Evolutionary conservation across 1,139 yeast species (phyloP), one percentile per base, ranked within the genome.

Genomic region (Hansenula lynferdii): DNA sequence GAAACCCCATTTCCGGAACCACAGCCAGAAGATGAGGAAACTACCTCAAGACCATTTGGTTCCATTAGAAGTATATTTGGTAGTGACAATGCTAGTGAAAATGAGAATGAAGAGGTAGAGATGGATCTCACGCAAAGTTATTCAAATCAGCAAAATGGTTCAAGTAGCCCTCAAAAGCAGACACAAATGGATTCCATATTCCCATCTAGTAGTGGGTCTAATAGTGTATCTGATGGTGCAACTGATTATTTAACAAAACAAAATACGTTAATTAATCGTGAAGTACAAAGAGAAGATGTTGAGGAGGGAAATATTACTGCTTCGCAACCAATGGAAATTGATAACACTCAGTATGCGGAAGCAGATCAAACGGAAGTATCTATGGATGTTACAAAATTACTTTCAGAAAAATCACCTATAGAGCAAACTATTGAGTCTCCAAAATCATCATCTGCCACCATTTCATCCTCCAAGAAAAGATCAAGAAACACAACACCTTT

Each of bases 21-120:
- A n/a, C n/a, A n/a, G n/a, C n/a, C n/a, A n/a, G n/a, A n/a, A n/a
- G n/a, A n/a, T n/a, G n/a, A n/a, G n/a, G n/a, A n/a, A n/a, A n/a
- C n/a, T n/a, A n/a, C 39, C 34, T 43, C 50, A 10, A 43, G 54
- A 31, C 53, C 47, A 2, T 53, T 53, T 40, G 57, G 57, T 0
- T 45, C 53, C 1, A 51, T 53, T 10, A 47, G 32, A n/a, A 42
- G 47, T n/a, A 50, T 53, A 47, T 53, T 53, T 33, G 46, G 38
- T 26, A 50, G 50, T 16, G 50, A 45, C 3, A 44, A 40, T 5
- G 48, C 39, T 9, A 46, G 42, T 16, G 45, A 42, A 16, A 39
- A 39, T 28, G 40, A 31, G 6, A 43, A 30, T 8, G 4, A 7
- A 8, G 42, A 39, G 4, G 37, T 27, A 8, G 50, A 45, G 15